A percentile compares a stretch with the other conserved stretches of the same genome.
These are phyloP conservation scores for Suhomyces pyralidae DNA, from an alignment of 805 yeast genomes.

Conservation along the genomic window DNA sequence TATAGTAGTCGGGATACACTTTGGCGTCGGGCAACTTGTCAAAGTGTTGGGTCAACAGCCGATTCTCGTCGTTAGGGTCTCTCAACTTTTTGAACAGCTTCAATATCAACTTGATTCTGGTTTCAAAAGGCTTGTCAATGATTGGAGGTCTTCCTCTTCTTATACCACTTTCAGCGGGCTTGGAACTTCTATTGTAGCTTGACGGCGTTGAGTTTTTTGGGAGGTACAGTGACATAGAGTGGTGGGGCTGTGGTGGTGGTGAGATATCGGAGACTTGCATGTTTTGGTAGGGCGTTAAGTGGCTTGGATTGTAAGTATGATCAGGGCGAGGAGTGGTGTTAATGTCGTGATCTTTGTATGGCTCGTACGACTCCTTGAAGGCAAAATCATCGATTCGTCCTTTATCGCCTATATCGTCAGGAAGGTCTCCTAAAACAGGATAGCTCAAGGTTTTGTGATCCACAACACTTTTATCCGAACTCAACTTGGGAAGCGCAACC, in stretches of 20 bases:
- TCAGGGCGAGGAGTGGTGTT: constrained; percentile 5
- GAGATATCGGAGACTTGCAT: not conserved
- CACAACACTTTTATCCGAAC: constrained; percentile 36
- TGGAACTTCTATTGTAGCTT: constrained; percentile 2
- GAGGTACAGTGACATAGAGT: not conserved
- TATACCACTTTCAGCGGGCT: constrained; percentile 42
- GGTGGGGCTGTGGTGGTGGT: constrained; percentile 1
- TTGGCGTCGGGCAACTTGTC: constrained; percentile 78
- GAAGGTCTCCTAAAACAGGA: constrained; percentile 70
- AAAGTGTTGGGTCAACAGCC: constrained; percentile 59
- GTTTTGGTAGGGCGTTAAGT: constrained; percentile 2
- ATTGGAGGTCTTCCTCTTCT: constrained; percentile 90
- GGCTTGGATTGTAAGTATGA: constrained; percentile 1
- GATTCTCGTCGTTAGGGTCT: constrained; percentile 45
- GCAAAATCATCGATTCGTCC: constrained; percentile 8
- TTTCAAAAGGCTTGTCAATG: constrained; percentile 87
- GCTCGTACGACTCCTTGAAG: constrained; percentile 8
- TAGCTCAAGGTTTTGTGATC: constrained; percentile 40
- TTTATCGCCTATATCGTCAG: constrained; percentile 37
- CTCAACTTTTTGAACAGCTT: constrained; percentile 75
- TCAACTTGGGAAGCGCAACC: constrained; percentile 48
- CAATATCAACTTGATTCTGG: constrained; percentile 82
- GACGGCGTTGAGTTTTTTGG: not conserved
- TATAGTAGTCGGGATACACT: constrained; percentile 52
- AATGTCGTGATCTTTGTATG: constrained; percentile 1